Evolutionary conservation across 148 eudicot species (phyloP).

Genomic region (Rhododendron griersonianum): DNA sequence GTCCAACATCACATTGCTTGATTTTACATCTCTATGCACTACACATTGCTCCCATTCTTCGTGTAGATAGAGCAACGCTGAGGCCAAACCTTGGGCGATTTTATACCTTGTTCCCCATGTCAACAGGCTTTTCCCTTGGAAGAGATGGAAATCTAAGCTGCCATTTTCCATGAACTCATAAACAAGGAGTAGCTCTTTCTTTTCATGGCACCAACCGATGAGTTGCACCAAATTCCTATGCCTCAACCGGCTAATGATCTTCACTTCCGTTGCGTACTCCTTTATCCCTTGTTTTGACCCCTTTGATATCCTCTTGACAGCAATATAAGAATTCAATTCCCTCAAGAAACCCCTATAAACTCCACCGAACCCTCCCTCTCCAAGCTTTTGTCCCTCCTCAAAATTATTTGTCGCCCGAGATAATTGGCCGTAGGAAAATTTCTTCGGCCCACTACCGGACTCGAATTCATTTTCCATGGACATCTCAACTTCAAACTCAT

Average conservation of each 20-base stretch:
- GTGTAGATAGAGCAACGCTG: not conserved
- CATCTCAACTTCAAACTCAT: not conserved
- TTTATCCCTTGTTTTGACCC: not conserved
- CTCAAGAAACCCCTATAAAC: slow-evolving; percentile 31
- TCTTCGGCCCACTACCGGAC: slow-evolving; percentile 25
- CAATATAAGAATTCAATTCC: not conserved
- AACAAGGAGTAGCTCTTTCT: not conserved
- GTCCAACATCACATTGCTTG: not conserved
- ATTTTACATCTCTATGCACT: not conserved
- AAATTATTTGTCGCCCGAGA: slow-evolving; percentile 28
- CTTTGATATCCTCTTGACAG: not conserved
- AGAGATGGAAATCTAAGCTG: not conserved
- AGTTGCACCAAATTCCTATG: not conserved
- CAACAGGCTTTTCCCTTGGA: not conserved
- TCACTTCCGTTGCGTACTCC: not conserved
- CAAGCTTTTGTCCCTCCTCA: slow-evolving; percentile 27
- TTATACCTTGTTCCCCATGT: not conserved
- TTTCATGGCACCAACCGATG: not conserved
- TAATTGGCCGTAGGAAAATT: slow-evolving; percentile 28
- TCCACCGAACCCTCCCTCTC: slow-evolving; percentile 43
- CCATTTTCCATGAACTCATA: not conserved
- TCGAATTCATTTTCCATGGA: slow-evolving; percentile 20
- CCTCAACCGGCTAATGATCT: not conserved
- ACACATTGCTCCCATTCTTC: not conserved
- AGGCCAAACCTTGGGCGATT: not conserved